Evolutionary conservation across 192 early-diverging fungal genomes (phyloP).

Genomic region (Backusella australiensis): DNA sequence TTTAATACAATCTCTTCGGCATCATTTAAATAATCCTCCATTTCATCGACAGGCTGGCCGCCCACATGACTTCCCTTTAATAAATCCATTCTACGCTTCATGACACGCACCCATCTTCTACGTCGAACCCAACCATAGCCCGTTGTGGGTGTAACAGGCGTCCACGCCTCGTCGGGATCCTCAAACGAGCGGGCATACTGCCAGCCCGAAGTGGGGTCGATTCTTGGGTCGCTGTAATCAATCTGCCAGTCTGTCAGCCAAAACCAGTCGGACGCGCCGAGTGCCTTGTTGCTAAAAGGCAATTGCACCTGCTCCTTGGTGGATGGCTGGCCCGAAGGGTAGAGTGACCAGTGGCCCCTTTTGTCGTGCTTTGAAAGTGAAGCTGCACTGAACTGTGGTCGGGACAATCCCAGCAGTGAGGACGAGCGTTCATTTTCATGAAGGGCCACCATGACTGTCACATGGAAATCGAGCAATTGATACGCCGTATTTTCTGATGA

Average conservation of each 20-base stretch:
- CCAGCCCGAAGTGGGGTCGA: conserved; percentile 67
- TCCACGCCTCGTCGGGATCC: conserved; percentile 53
- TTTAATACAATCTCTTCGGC: conserved; percentile 32
- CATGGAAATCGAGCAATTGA: conserved; percentile 49
- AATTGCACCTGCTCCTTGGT: conserved; percentile 52
- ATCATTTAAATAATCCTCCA: conserved; percentile 25
- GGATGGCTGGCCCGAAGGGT: conserved; percentile 46
- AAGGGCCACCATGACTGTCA: conserved; percentile 53
- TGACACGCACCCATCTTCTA: conserved; percentile 73
- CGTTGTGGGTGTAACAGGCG: conserved; percentile 38
- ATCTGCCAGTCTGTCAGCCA: conserved; percentile 81
- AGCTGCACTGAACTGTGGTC: conserved; percentile 49
- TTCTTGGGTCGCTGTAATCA: conserved; percentile 54
- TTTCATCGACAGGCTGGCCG: conserved; percentile 2
- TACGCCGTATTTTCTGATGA: conserved; percentile 18
- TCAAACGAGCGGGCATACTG: conserved; percentile 62
- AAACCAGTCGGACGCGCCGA: conserved; percentile 53
- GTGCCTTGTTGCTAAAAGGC: conserved; percentile 24
- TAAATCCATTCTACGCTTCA: conserved; percentile 64
- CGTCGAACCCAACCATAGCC: conserved; percentile 63
- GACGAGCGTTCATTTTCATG: conserved; percentile 69
- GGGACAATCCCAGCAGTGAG: conserved; percentile 44
- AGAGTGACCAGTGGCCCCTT: conserved; percentile 60
- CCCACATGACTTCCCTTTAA: conserved; percentile 11
- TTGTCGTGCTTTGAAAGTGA: conserved; percentile 49